Conservation (phyloP, 192 early-diverging fungal genomes). For the Rhizophlyctis rosea region DNA sequence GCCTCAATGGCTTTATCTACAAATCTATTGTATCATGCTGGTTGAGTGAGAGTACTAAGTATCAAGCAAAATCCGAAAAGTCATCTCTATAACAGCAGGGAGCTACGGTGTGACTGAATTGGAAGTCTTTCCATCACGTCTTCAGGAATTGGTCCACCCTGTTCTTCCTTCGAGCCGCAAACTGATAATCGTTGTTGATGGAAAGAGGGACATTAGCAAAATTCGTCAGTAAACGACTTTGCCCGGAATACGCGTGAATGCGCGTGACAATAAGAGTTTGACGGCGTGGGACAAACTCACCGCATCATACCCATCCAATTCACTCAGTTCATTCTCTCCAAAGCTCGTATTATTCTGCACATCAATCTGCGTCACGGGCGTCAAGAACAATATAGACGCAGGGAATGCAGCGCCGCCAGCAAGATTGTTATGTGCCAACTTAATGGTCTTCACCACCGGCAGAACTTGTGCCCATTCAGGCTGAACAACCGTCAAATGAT, state of each 20-base stretch:
- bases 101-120: too few species aligned
- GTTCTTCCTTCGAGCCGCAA: neutral
- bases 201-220: neutral
- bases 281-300: too few species aligned
- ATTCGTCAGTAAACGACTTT: neutral
- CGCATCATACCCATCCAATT: neutral
- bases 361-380: neutral
- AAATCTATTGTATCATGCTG: too few species aligned
- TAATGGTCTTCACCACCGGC: neutral
- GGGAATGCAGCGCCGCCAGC: neutral
- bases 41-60: too few species aligned
- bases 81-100: too few species aligned
- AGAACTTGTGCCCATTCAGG: neutral
- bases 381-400: neutral
- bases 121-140: neutral
- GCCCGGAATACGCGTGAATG: too few species aligned
- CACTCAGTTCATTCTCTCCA: neutral
- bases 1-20: too few species aligned
- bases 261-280: too few species aligned
- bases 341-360: neutral
- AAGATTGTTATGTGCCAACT: neutral
- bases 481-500: neutral
- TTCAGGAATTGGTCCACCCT: neutral
- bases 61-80: too few species aligned
- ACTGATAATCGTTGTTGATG: neutral